Base-by-base conservation (phyloP, 805 yeast species). In the Saccharomycopsis amapae region DNA sequence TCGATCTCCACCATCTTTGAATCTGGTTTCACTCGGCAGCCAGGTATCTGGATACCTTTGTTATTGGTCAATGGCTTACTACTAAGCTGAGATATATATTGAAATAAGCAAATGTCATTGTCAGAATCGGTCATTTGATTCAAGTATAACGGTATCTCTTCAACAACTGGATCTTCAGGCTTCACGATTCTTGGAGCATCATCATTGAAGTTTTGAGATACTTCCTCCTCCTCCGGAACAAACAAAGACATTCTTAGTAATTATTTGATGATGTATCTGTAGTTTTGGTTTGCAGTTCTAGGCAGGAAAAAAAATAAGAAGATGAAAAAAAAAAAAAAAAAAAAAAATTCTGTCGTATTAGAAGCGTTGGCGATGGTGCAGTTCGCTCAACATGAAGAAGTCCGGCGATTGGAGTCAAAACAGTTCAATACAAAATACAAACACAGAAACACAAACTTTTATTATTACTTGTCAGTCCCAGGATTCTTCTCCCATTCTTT, bases 1-100 rank as follows among this genome's bases (percentile, higher is more conserved):
- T 82, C 85, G 31, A 89, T 72, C 59, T 86, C 95, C 50, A 93
- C 64, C 10, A 79, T 69, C 2, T 78, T 75, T 1, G 86, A 70
- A 23, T 71, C 65, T 1, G 75, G 75, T 57, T 88, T 90, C 49
- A 83, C 60, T 35, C 81, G 62, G 0, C 79, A 67, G 15, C 63
- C 63, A 49, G 71, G 59, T 28, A 67, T 58, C 9, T 63, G 58
- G n/a, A 69, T 66, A 48, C 65, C 65, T 30, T 57, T 59, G 1
- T 57, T 56, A 2, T 60, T 62, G 2, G 60, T 55, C 33, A 70
- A 66, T 0, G 73, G 66, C 42, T 73, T 63, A 5, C 54, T 57
- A 38, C 64, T 63, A 7, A 78, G 68, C 38, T 82, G 65, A 4
- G 82, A 81, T 2, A 85, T 84, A 53, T 74, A 81, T 56, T 81